phyloP scores from a whole-genome alignment of 2,329 filamentous ascomycete species.

The Xylariaceae sp. region DNA sequence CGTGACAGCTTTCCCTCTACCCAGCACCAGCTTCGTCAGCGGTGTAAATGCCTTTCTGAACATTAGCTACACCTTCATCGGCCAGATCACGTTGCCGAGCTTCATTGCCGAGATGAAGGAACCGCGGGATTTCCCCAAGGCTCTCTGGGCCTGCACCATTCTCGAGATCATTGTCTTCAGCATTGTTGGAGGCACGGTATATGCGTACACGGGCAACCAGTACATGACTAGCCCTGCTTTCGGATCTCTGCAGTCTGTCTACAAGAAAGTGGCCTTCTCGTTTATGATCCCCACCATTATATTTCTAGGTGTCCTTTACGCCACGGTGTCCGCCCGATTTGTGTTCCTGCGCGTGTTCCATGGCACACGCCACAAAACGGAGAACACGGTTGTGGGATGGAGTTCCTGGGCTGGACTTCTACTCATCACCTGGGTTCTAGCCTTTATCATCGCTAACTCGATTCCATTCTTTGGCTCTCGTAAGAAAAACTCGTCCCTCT shows the following conservation, averaged over 20 bases:
- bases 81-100: conserved; percentile 86
- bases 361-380: conserved; percentile 70
- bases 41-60: conserved; percentile 89
- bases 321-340: conserved; percentile 83
- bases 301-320: conserved; percentile 86
- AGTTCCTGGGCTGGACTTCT: conserved; percentile 70
- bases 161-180: conserved; percentile 83
- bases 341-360: conserved; percentile 87
- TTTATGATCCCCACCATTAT: conserved; percentile 96
- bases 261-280: conserved; percentile 84
- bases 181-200: conserved; percentile 73
- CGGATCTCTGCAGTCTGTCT: conserved; percentile 70
- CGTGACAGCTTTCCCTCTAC: conserved; percentile 62
- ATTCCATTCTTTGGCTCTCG: conserved; percentile 87
- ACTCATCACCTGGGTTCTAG: conserved; percentile 72
- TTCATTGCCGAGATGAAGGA: conserved; percentile 93
- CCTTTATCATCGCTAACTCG: conserved; percentile 86
- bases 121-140: conserved; percentile 82
- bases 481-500: conserved; percentile 30
- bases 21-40: conserved; percentile 71
- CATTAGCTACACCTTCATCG: conserved; percentile 94
- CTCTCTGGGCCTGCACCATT: conserved; percentile 84
- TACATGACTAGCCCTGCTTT: conserved; percentile 88
- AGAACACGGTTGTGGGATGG: conserved; percentile 81
- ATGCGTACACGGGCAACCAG: conserved; percentile 82